Base-by-base conservation (phyloP, 805 yeast species). In the Wickerhamiella bombiphila region DNA sequence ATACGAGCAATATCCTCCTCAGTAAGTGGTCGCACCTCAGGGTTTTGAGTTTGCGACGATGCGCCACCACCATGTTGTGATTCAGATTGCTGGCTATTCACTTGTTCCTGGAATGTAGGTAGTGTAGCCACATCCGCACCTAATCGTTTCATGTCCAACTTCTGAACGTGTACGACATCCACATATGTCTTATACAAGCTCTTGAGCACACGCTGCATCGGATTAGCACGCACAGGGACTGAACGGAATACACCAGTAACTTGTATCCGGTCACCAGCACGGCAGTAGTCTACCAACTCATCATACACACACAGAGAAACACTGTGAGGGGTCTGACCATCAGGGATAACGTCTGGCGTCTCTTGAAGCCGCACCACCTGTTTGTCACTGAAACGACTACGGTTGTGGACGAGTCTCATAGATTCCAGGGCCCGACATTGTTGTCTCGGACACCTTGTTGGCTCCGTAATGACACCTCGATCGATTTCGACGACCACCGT, bases 321-420 rank as follows among this genome's bases (percentile, higher is more conserved):
- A 11, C 95, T 78, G 58, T 91, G 98, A 1, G 98, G 98, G 2
- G 98, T 91, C 60, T 91, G 98, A 14, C 98, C 98, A 60, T 81
- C 97, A 3, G 98, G 98, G 13, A 88, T 94, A 44, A 74, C 68
- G 58, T 91, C 98, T 0, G 95, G 95, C 0, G 94, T 85, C 59
- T 91, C 98, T 60, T 91, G 98, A 30, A 91, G 63, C 52, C 82
- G 81, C 48, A 91, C 74, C 21, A 91, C 88, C 60, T 91, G 99
- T 54, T 88, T 91, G 59, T 91, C 96, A 19, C 93, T 91, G 59
- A 88, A 91, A 0, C 82, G 70, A 26, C 94, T 80, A 49, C 98
- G 70, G 57, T 91, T 91, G 60, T 91, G 98, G 15, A 91, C 69
- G 35, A 91, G 62, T 41, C 78, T 73, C 96, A 91, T 83, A 3